phyloP scores from a whole-genome alignment of 805 yeast species.

The Pichia paraexigua region DNA sequence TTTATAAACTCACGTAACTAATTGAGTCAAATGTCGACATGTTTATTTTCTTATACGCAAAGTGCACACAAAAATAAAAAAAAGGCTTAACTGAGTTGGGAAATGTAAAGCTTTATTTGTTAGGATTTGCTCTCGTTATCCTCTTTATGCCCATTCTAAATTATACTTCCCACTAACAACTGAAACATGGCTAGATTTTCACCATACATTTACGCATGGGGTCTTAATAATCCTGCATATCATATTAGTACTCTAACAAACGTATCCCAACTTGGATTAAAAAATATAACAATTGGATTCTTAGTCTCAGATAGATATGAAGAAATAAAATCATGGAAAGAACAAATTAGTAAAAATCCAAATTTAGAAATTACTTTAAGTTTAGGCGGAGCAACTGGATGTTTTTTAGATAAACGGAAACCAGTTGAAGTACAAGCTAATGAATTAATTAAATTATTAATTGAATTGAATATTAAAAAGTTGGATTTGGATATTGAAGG shows the following conservation, averaged over 20 bases:
- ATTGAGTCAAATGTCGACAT: no score
- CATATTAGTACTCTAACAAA: slow-evolving; percentile 14
- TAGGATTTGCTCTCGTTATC: no score
- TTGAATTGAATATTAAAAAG: slow-evolving; percentile 11
- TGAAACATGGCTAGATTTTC: slow-evolving; percentile 11
- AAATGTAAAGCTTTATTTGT: no score
- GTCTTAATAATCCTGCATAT: slow-evolving; percentile 15
- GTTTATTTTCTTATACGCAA: no score
- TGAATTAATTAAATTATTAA: slow-evolving; percentile 13
- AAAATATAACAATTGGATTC: slow-evolving; percentile 22
- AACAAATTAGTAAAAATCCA: slow-evolving; percentile 15
- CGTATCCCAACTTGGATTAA: slow-evolving; percentile 11
- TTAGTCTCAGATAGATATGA: slow-evolving; percentile 18
- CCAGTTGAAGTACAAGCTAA: slow-evolving; percentile 13
- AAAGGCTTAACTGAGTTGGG: no score
- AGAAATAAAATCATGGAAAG: slow-evolving; percentile 22
- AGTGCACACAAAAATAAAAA: no score
- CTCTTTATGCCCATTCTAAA: not conserved
- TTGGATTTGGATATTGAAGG: slow-evolving; percentile 29
- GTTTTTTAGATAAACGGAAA: slow-evolving; percentile 15
- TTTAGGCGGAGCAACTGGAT: slow-evolving; percentile 27
- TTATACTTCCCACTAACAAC: not conserved
- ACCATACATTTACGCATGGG: slow-evolving; percentile 28
- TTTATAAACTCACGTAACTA: no score
- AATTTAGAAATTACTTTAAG: slow-evolving; percentile 20